Evolutionary conservation across 768 basidiomycete species (phyloP).

Genomic region (Kwoniella bestiolae): DNA sequence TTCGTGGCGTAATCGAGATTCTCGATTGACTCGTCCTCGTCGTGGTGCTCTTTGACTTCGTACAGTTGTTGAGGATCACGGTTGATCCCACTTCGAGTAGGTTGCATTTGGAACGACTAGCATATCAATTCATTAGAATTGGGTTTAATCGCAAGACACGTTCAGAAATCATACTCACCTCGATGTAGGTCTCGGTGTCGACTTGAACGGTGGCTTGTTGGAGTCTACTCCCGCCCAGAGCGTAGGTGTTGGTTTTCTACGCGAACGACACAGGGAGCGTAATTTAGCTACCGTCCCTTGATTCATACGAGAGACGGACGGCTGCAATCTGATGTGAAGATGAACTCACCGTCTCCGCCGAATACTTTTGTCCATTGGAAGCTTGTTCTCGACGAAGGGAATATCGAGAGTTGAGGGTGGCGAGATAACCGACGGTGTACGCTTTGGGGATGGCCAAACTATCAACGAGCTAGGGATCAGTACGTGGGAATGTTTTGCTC

Average conservation of each 20-base stretch:
- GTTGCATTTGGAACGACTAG: conserved; percentile 1
- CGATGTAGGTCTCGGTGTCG: conserved; percentile 26
- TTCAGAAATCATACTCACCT: conserved; percentile 9
- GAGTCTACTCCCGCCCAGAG: conserved; percentile 4
- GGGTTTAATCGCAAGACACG: not conserved
- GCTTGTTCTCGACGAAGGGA: conserved; percentile 7
- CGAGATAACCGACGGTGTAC: conserved; percentile 15
- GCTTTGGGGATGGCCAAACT: conserved; percentile 20
- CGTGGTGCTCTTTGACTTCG: conserved; percentile 4
- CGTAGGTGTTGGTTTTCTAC: conserved; percentile 29
- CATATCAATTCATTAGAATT: not conserved
- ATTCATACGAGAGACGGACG: no score
- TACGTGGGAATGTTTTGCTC: not conserved
- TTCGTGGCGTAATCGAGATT: conserved; percentile 10
- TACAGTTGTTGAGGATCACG: not conserved
- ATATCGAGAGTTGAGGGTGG: conserved; percentile 24
- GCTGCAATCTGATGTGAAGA: no score
- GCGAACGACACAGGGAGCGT: no score
- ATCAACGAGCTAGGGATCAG: not conserved
- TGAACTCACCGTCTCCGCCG: not conserved
- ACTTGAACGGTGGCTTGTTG: conserved; percentile 30
- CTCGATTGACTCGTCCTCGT: conserved; percentile 5
- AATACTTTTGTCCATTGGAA: not conserved
- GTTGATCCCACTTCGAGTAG: not conserved
- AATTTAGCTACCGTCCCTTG: no score